Conservation (phyloP, 1,284 basidiomycete genomes). For the Rhizopogon parksii region DNA sequence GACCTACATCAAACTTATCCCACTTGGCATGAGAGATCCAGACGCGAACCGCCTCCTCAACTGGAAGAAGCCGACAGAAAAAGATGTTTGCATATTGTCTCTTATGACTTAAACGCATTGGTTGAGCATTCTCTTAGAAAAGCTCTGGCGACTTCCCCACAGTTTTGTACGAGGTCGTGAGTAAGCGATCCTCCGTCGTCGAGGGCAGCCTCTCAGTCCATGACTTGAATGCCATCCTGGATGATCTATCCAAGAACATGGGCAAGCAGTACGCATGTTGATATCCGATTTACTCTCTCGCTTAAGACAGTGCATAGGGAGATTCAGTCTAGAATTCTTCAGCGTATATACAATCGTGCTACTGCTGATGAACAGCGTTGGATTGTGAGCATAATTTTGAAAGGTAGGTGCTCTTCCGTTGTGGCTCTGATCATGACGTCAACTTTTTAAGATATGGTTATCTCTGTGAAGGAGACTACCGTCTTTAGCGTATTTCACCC, state of each 20-base stretch:
- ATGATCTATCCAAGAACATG: conserved; percentile 62
- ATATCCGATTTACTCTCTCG: not conserved
- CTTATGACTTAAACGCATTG: not conserved
- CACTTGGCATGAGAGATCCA: conserved; percentile 68
- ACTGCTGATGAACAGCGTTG: conserved; percentile 84
- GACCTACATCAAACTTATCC: conserved; percentile 83
- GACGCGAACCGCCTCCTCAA: conserved; percentile 76
- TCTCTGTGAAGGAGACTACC: conserved; percentile 81
- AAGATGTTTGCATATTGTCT: conserved; percentile 40
- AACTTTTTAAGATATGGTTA: conserved; percentile 56
- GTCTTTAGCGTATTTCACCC: conserved; percentile 86
- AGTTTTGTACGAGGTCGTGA: conserved; percentile 79
- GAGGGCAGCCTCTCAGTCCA: conserved; percentile 72
- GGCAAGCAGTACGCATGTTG: conserved; percentile 51
- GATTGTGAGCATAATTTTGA: conserved; percentile 89
- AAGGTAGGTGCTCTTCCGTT: conserved; percentile 47
- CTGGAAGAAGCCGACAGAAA: conserved; percentile 83
- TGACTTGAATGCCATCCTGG: conserved; percentile 73
- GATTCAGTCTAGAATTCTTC: conserved; percentile 66
- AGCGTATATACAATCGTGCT: conserved; percentile 68
- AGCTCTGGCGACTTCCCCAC: conserved; percentile 80
- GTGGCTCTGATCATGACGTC: not conserved
- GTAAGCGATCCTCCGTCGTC: conserved; percentile 76
- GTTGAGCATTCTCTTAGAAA: conserved; percentile 33
- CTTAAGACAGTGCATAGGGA: conserved; percentile 42